Base-by-base conservation (phyloP, 2,329 filamentous ascomycete species). In the Aureobasidium uvarum region DNA sequence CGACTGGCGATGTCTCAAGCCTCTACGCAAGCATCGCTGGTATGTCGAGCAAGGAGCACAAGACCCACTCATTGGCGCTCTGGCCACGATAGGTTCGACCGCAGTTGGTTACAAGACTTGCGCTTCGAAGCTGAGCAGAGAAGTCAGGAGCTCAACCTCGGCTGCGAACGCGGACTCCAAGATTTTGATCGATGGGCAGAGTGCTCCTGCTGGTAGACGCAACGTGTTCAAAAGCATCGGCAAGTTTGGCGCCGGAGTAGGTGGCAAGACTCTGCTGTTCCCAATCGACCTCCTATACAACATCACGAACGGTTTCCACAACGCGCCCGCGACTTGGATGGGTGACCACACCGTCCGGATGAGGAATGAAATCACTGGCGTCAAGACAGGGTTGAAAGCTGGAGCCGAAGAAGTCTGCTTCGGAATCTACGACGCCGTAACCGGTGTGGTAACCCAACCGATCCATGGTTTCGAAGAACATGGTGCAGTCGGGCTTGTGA, bases 261-360 rank as follows among this genome's bases (percentile, higher is more conserved):
- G 39, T 39, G 13, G 23, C 39, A 13, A 31, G 18, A 45, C 25
- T 28, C 39, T 23, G 2, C 56, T 16, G 16, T 6, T 63, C 1
- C 60, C 60, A 7, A 11, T 52, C 18, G 48, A 28, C 8, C 28
- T 63, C 3, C 13, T 52, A 6, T 63, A 63, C 60, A 63, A 63
- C 23, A 72, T 89, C 2, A 85, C 85, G 1, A 86, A 89, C 71
- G 87, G 87, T 1, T 89, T 89, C 67, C 87, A 89, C 72, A 90
- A 90, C 68, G 25, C 86, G 0, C 87, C 87, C 1, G 2, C n/a
- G n/a, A 81, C 86, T 1, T 78, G 90, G 0, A 90, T 89, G 69
- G 25, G 25, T 2, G 25, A 25, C 25, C 25, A 84, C 59, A 89
- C 87, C 1, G 88, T 90, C 1, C 82, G 88, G 5, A 81, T 82